Conservation (phyloP, 2,329 filamentous ascomycete genomes). For the Arthrobotrys entomopaga region DNA sequence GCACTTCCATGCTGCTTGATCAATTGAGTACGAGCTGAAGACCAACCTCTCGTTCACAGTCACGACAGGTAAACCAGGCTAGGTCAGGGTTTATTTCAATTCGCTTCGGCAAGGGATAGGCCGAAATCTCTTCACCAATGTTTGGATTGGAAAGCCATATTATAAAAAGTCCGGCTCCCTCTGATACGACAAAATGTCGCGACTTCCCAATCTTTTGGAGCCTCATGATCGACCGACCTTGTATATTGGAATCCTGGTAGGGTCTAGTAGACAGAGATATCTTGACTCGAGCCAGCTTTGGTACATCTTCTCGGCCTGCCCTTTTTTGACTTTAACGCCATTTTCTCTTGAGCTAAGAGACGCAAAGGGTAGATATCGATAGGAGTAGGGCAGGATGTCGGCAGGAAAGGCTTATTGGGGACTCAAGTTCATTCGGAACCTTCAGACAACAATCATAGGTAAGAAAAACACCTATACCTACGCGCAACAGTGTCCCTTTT, state of each 20-base stretch:
- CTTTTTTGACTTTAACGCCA: too few relatives aligned
- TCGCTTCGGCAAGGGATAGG: not conserved
- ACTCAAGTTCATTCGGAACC: constrained; percentile 41
- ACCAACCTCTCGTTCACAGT: too few relatives aligned
- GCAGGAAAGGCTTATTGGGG: constrained; percentile 24
- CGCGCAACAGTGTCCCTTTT: not conserved
- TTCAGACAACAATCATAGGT: constrained; percentile 31
- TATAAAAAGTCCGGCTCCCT: constrained; percentile 9
- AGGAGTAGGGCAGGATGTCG: not conserved
- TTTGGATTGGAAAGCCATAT: constrained; percentile 1
- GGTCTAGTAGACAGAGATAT: not conserved
- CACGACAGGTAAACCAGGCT: too few relatives aligned
- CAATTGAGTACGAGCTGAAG: too few relatives aligned
- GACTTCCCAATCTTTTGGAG: constrained; percentile 4
- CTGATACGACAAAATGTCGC: not conserved
- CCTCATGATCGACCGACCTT: constrained; percentile 21
- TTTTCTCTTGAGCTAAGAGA: too few relatives aligned
- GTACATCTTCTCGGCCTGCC: too few relatives aligned
- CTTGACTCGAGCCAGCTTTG: too few relatives aligned
- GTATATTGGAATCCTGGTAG: not conserved
- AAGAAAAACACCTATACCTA: not conserved
- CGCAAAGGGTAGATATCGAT: too few relatives aligned
- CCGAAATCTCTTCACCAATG: not conserved
- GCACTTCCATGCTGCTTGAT: too few relatives aligned
- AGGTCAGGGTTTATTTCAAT: not conserved